These are phyloP conservation scores for Globisporangium lucens DNA, from an alignment of 352 stramenopile species.

Conservation along the genomic window DNA sequence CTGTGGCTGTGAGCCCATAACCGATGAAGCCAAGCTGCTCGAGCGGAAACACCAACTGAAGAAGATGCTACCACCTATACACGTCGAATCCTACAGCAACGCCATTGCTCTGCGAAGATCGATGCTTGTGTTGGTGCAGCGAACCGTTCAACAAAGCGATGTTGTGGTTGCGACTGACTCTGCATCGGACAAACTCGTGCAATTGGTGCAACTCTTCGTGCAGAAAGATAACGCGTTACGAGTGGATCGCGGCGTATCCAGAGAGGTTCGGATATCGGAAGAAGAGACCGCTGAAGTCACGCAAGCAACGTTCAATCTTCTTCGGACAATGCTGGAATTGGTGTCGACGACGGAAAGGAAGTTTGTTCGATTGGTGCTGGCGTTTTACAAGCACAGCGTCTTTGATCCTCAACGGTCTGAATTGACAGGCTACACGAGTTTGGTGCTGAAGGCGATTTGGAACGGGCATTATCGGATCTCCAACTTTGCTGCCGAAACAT, in stretches of 20 bases:
- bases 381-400: slow-evolving; percentile 31
- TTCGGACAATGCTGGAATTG: slow-evolving; percentile 34
- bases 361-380: slow-evolving; percentile 31
- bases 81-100: slow-evolving; percentile 35
- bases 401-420: slow-evolving; percentile 16
- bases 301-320: slow-evolving; percentile 29
- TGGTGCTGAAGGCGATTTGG: slow-evolving; percentile 30
- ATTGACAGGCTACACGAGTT: slow-evolving; percentile 18
- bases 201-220: slow-evolving; percentile 37
- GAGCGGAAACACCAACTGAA: slow-evolving; percentile 47
- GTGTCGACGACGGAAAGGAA: slow-evolving; percentile 26
- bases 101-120: slow-evolving; percentile 36
- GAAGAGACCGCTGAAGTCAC: slow-evolving; percentile 25
- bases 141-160: slow-evolving; percentile 30
- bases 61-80: slow-evolving; percentile 42
- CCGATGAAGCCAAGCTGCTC: slow-evolving; percentile 22
- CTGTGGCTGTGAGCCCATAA: slow-evolving; percentile 46
- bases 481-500: slow-evolving; percentile 26
- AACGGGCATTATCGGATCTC: slow-evolving; percentile 22
- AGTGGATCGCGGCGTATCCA: slow-evolving; percentile 2
- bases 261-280: slow-evolving; percentile 18
- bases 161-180: slow-evolving; percentile 30
- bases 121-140: slow-evolving; percentile 29
- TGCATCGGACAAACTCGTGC: slow-evolving; percentile 33
- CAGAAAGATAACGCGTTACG: slow-evolving; percentile 31